Percentiles rank a stretch among this genome's conserved stretches.
Evolutionary conservation across 2,329 filamentous ascomycete genomes (phyloP).

Genomic region (Diplodia corticola): DNA sequence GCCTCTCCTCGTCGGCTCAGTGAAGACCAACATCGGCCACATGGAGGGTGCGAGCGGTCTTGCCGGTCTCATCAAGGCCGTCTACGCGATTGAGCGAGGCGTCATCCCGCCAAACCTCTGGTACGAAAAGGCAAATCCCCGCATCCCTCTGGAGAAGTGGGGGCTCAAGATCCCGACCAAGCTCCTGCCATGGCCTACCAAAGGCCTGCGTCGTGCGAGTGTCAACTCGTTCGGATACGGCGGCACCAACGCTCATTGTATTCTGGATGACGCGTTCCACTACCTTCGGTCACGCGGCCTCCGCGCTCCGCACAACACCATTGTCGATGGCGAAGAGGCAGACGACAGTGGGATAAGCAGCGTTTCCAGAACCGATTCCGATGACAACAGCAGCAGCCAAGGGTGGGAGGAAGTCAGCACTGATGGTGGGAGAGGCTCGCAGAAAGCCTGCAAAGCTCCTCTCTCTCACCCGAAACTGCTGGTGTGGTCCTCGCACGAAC

Average conservation of each 20-base stretch:
- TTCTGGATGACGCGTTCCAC: background rate
- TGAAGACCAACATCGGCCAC: slow-evolving; percentile 47
- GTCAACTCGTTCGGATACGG: background rate
- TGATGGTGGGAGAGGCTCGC: too few species aligned
- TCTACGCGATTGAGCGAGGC: slow-evolving; percentile 39
- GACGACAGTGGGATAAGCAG: too few species aligned
- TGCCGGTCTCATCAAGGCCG: slow-evolving; percentile 40
- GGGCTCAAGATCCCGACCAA: too few species aligned
- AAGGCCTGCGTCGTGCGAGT: background rate
- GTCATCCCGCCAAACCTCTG: slow-evolving; percentile 40
- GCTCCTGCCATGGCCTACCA: background rate
- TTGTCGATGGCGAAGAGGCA: too few species aligned
- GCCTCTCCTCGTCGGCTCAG: slow-evolving; percentile 28
- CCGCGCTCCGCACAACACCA: too few species aligned
- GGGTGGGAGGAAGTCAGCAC: too few species aligned
- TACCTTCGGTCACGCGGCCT: too few species aligned
- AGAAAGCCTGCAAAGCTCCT: too few species aligned
- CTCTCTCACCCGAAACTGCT: too few species aligned
- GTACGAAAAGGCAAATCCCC: slow-evolving; percentile 22
- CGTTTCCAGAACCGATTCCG: slow-evolving; percentile 25
- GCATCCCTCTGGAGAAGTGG: background rate
- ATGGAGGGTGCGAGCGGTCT: slow-evolving; percentile 43
- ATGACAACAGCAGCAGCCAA: too few species aligned
- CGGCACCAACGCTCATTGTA: background rate
- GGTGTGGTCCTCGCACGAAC: background rate